These are phyloP conservation scores for Phialophora tarda DNA, from an alignment of 2,329 filamentous ascomycete genomes.

Conservation along the genomic window DNA sequence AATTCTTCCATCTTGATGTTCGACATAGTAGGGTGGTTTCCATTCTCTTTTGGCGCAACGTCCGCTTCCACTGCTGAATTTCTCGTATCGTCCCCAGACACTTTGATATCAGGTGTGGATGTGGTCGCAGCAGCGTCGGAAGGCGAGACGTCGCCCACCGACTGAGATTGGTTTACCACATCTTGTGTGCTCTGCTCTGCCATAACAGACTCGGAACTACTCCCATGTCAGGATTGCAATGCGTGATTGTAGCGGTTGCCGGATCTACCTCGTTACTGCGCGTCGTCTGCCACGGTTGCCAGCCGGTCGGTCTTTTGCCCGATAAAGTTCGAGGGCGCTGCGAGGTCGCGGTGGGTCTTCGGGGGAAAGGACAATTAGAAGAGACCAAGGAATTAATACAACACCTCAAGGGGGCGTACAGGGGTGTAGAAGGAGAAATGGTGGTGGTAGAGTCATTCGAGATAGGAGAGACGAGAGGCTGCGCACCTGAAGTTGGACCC, in stretches of 20 bases:
- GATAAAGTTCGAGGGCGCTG: conserved; percentile 23
- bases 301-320: conserved; percentile 25
- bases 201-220: conserved; percentile 67
- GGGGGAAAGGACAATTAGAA: conserved; percentile 3
- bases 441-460: conserved; percentile 28
- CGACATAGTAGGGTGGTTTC: conserved; percentile 42
- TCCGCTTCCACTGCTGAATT: conserved; percentile 54
- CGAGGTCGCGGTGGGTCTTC: conserved; percentile 16
- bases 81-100: conserved; percentile 31
- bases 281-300: conserved; percentile 36
- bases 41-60: conserved; percentile 47
- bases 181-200: conserved; percentile 72
- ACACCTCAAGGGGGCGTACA: conserved; percentile 27
- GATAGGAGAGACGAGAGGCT: conserved; percentile 33
- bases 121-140: conserved; percentile 70
- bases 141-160: conserved; percentile 67
- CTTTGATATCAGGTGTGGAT: conserved; percentile 54
- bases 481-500: conserved; percentile 24
- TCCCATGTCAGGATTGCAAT: background rate
- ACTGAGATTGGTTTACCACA: conserved; percentile 74
- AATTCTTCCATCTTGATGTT: conserved; percentile 38
- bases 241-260: background rate
- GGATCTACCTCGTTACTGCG: conserved; percentile 27
- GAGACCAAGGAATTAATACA: conserved; percentile 16
- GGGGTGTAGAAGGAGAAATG: conserved; percentile 27